Evolutionary conservation across 352 stramenopile species (phyloP).

Genomic region (Phytophthora melonis): DNA sequence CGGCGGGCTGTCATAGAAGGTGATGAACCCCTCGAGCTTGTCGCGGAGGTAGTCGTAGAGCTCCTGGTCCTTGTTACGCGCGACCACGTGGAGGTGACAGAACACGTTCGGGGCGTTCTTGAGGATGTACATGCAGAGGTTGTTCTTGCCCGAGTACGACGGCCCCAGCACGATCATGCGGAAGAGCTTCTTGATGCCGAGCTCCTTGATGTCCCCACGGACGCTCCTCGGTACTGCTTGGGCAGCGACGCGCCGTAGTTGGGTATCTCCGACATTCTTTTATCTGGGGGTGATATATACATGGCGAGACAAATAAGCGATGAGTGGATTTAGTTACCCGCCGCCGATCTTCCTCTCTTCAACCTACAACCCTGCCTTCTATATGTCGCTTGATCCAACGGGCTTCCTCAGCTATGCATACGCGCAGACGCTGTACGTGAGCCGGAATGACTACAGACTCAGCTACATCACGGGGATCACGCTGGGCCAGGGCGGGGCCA

Average conservation of each 20-base stretch:
- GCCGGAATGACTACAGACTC: conserved; percentile 15
- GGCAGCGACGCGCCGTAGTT: conserved; percentile 13
- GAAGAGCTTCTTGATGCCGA: conserved; percentile 33
- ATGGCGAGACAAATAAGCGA: conserved; percentile 17
- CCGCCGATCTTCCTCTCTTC: conserved; percentile 14
- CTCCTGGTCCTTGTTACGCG: conserved; percentile 27
- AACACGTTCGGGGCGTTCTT: conserved; percentile 9
- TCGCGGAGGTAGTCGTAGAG: conserved; percentile 33
- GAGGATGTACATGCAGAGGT: neutral
- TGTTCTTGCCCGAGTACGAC: conserved; percentile 22
- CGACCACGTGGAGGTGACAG: conserved; percentile 13
- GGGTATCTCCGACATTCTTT: conserved; percentile 24
- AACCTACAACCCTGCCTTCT: conserved; percentile 33
- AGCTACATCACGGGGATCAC: neutral
- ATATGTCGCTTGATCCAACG: conserved; percentile 7
- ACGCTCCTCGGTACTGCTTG: conserved; percentile 15
- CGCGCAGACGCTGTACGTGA: conserved; percentile 21
- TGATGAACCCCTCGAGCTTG: conserved; percentile 30
- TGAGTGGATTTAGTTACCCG: conserved; percentile 30
- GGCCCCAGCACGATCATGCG: conserved; percentile 26
- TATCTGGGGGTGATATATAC: conserved; percentile 23
- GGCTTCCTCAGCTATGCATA: conserved; percentile 22
- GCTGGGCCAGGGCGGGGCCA: neutral
- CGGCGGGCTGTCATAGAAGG: conserved; percentile 13
- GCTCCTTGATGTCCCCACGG: conserved; percentile 10